Evolutionary conservation across 768 basidiomycete species (phyloP), one percentile per base, ranked within the genome.

Genomic region (Coprinopsis strossmayeri): DNA sequence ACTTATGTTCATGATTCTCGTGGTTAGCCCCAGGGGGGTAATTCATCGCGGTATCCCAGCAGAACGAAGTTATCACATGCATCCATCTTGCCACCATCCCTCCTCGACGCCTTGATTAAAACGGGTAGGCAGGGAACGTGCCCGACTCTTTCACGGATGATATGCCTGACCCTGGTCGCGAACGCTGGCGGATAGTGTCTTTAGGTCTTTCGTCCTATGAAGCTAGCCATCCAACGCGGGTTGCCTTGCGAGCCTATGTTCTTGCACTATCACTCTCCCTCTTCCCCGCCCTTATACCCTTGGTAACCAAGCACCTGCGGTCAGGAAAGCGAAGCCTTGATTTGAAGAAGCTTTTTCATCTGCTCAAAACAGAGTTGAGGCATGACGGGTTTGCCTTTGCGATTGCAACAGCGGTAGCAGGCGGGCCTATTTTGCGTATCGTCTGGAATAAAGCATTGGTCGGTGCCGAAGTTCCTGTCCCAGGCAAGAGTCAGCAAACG

Each of bases 341-440:
- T 20, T 5, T 45, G 4, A 64, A 35, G 18, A 46, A 74, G 3
- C 53, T 68, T 1, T 21, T 65, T 44, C 42, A 27, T 40, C 53
- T 80, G 11, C 62, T 90, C 7, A 65, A 57, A 46, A 73, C 77
- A 34, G 85, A 89, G 57, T 61, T 86, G 10, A 72, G 74, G 5
- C 53, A 72, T 30, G 79, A 78, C 48, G 79, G 85, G 12, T 86
- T 90, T 61, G 82, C 88, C 4, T 82, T 77, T 48, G 76, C 84
- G 24, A 74, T 87, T 46, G 79, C 85, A 0, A 57, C 77, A 4
- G 74, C 80, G 13, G 69, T 87, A 3, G 84, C 75, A 0, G 87
- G 87, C 5, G 86, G 86, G 2, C 72, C 75, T 25, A 65, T 70
- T 28, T 58, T 89, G 17, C 70, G 70, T 44, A 65, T 67, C 25